A percentile compares a stretch with the other conserved stretches of the same genome.
Evolutionary conservation across 2,329 filamentous ascomycete genomes (phyloP).

Genomic region (Apiospora hydei): DNA sequence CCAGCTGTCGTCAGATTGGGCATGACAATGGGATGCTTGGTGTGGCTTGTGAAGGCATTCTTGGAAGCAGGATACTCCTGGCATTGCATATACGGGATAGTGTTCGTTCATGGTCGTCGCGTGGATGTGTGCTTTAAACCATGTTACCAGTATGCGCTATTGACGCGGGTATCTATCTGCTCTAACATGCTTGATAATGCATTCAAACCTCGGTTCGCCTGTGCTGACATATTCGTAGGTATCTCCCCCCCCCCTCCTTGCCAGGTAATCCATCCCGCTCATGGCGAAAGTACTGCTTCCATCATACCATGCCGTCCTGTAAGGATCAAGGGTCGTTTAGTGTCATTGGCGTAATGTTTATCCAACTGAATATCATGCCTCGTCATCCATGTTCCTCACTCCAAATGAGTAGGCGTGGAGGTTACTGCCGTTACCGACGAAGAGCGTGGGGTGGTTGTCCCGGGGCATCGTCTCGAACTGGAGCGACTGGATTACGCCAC

Average conservation of each 20-base stretch:
- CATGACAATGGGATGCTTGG: neutral
- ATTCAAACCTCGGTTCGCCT: neutral
- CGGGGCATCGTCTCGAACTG: slow-evolving; percentile 54
- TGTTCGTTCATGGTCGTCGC: too few relatives aligned
- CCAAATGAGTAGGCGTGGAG: slow-evolving; percentile 56
- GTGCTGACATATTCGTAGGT: neutral
- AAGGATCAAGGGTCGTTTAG: too few relatives aligned
- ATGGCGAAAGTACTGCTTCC: too few relatives aligned
- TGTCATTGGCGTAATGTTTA: neutral
- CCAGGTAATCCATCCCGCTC: too few relatives aligned
- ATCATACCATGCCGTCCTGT: neutral
- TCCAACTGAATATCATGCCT: slow-evolving; percentile 38
- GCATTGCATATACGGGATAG: neutral
- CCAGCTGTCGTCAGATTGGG: neutral
- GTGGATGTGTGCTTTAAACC: neutral
- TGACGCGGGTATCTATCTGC: slow-evolving; percentile 11
- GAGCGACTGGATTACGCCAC: slow-evolving; percentile 49
- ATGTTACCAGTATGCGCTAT: neutral
- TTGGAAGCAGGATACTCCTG: neutral
- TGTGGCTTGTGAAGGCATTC: neutral
- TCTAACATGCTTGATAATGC: slow-evolving; percentile 3
- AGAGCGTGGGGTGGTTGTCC: slow-evolving; percentile 56
- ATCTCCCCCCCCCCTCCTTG: neutral
- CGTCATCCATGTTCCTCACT: slow-evolving; percentile 41
- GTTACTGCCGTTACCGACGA: slow-evolving; percentile 47